Conservation (phyloP, 805 yeast genomes). For the Pichia thaimueangensis region DNA sequence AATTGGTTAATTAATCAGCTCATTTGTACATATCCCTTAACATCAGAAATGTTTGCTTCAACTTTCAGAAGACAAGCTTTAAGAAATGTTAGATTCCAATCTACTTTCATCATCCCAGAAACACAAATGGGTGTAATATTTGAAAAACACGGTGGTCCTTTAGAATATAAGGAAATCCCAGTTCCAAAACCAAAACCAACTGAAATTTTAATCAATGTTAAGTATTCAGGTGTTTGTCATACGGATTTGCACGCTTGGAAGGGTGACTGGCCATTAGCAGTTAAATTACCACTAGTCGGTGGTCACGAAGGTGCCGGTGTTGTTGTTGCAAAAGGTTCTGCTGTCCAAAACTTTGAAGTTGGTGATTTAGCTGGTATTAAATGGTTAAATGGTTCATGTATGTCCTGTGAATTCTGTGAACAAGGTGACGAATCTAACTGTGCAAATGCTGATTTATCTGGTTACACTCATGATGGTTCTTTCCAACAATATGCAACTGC, state of each 20-base stretch:
- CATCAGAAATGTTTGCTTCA: slow-evolving; percentile 21
- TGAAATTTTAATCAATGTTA: slow-evolving; percentile 59
- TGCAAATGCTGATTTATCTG: slow-evolving; percentile 61
- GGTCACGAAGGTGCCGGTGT: slow-evolving; percentile 75
- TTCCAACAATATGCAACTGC: slow-evolving; percentile 52
- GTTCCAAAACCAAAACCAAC: slow-evolving; percentile 62
- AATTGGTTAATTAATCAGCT: too few relatives aligned
- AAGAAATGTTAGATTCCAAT: slow-evolving; percentile 21
- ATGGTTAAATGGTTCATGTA: slow-evolving; percentile 65
- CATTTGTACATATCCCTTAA: too few relatives aligned
- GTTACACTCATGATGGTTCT: slow-evolving; percentile 66
- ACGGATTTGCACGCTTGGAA: slow-evolving; percentile 72
- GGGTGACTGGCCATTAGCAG: slow-evolving; percentile 63
- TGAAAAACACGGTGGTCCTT: slow-evolving; percentile 57
- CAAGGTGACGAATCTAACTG: slow-evolving; percentile 58
- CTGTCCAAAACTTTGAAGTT: slow-evolving; percentile 52
- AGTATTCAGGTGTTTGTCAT: slow-evolving; percentile 72
- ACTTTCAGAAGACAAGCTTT: slow-evolving; percentile 15
- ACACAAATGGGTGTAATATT: slow-evolving; percentile 69
- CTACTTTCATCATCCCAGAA: slow-evolving; percentile 41
- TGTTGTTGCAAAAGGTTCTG: slow-evolving; percentile 56
- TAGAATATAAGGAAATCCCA: slow-evolving; percentile 65
- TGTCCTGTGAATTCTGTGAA: slow-evolving; percentile 59
- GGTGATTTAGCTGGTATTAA: slow-evolving; percentile 66
- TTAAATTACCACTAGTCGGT: slow-evolving; percentile 56